Evolutionary conservation across 768 basidiomycete species (phyloP).

Genomic region (Lactarius quietus): DNA sequence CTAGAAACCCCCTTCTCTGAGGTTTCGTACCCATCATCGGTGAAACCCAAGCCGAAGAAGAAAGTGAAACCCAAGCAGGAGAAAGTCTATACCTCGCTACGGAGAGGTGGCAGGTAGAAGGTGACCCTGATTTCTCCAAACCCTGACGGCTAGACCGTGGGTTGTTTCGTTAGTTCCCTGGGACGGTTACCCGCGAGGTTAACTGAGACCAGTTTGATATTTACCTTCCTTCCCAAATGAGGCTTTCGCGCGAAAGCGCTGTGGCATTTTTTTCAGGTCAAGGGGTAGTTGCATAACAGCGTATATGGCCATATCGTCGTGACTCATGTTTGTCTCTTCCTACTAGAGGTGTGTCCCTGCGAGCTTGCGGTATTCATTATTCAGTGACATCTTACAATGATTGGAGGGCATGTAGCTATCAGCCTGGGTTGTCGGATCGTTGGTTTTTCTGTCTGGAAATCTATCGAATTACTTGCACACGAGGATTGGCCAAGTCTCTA

Average conservation of each 20-base stretch:
- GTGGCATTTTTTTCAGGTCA: background rate
- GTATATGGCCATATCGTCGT: background rate
- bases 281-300: conserved; percentile 1
- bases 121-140: background rate
- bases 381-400: background rate
- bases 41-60: background rate
- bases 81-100: background rate
- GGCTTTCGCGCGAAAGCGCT: background rate
- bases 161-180: background rate
- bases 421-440: background rate
- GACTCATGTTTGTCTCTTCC: background rate
- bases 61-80: background rate
- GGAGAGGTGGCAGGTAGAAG: conserved; percentile 19
- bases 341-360: conserved; percentile 12
- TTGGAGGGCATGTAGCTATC: background rate
- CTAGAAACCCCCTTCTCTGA: background rate
- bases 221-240: background rate
- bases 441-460: background rate
- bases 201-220: background rate
- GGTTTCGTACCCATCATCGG: background rate
- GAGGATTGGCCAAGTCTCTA: background rate
- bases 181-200: background rate
- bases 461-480: background rate
- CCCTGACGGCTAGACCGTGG: background rate
- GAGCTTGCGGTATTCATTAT: background rate